Percentiles rank a stretch among this genome's conserved stretches.
Evolutionary conservation across 1,139 yeast species (phyloP).

Genomic region (Saccharomycopsis hybrid): DNA sequence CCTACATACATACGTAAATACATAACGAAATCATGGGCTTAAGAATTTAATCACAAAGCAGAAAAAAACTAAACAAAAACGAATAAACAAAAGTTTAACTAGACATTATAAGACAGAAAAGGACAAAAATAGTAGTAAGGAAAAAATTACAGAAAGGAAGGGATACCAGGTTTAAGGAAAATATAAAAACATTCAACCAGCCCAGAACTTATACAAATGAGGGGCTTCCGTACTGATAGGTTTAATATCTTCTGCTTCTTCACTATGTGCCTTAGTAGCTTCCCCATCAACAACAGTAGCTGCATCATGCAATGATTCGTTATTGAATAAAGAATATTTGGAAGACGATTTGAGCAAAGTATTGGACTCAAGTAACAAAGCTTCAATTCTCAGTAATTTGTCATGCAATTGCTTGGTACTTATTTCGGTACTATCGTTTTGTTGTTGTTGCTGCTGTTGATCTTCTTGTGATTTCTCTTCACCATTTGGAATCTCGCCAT

Average conservation of each 20-base stretch:
- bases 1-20: too few relatives aligned
- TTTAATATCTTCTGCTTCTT: constrained; percentile 36
- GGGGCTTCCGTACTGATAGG: constrained; percentile 82
- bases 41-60: too few relatives aligned
- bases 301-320: constrained; percentile 15
- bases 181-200: too few relatives aligned
- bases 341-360: constrained; percentile 2
- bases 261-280: constrained; percentile 17
- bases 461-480: not conserved
- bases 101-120: too few relatives aligned
- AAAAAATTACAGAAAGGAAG: too few relatives aligned
- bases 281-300: constrained; percentile 19
- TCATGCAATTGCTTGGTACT: not conserved
- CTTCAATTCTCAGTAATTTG: not conserved
- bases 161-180: too few relatives aligned
- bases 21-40: too few relatives aligned
- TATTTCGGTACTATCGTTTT: too few relatives aligned
- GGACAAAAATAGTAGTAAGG: too few relatives aligned
- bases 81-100: too few relatives aligned
- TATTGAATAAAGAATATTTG: constrained; percentile 8
- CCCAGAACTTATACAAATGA: constrained; percentile 85
- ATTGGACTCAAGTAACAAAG: constrained; percentile 3
- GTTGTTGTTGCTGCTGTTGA: not conserved
- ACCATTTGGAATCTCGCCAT: not conserved
- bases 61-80: too few relatives aligned